A percentile compares a stretch with the other conserved stretches of the same genome.
Evolutionary conservation across 164 flowering plant genomes (phyloP).

Genomic region (Warburgia ugandensis): DNA sequence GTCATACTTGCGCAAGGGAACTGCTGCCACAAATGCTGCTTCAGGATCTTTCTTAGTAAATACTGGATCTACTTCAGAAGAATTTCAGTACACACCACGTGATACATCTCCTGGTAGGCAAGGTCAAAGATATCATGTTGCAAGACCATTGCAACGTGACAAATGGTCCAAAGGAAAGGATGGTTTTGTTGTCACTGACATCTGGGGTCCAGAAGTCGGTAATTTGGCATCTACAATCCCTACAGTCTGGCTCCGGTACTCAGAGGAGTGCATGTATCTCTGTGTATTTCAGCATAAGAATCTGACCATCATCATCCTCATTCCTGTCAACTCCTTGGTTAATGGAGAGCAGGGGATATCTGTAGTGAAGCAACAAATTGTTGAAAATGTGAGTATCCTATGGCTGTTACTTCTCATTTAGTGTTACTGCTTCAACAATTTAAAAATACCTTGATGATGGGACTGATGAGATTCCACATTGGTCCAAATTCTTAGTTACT

Average conservation of each 20-base stretch:
- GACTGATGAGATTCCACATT: too few species aligned
- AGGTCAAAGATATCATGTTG: conserved; percentile 31
- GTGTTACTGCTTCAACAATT: not conserved
- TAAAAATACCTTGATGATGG: too few species aligned
- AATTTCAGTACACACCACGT: conserved; percentile 27
- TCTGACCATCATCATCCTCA: conserved; percentile 67
- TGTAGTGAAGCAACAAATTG: conserved; percentile 65
- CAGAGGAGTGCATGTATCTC: conserved; percentile 77
- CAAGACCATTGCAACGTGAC: conserved; percentile 64
- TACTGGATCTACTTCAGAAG: conserved; percentile 34
- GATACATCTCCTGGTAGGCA: conserved; percentile 41
- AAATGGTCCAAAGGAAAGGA: conserved; percentile 91
- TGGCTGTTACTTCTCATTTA: not conserved
- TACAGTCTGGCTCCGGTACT: conserved; percentile 63
- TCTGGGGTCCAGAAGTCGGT: conserved; percentile 58
- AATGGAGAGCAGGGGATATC: conserved; percentile 76
- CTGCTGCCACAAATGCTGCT: conserved; percentile 28
- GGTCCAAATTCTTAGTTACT: too few species aligned
- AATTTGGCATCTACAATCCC: conserved; percentile 41
- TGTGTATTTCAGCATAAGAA: conserved; percentile 68
- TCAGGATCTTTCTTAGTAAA: conserved; percentile 29
- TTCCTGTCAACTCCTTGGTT: conserved; percentile 57
- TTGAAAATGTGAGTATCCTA: conserved; percentile 71
- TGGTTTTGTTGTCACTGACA: conserved; percentile 76
- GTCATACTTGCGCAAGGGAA: conserved; percentile 79